Evolutionary conservation across 495 filamentous ascomycete genomes (phyloP), one percentile per base, ranked within the genome.

Genomic region (Acidomyces sp.): DNA sequence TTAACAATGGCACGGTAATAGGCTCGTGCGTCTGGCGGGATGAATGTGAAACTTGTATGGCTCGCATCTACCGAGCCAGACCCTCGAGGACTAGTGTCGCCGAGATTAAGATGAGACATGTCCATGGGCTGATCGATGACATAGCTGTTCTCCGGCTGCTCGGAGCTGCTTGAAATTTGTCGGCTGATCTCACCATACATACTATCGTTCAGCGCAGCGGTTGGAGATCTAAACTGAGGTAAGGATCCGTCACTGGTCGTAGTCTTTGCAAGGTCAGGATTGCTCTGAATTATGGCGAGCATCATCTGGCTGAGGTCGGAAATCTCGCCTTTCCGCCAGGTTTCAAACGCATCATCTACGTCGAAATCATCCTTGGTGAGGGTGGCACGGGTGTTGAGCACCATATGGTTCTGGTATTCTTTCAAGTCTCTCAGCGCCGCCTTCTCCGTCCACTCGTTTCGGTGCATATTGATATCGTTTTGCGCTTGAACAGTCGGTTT

Each of bases 381-480:
- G 0, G 86, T 86, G 47, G 78, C 80, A 28, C 70, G 72, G 45
- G 81, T 82, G 50, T 88, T 78, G 16, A 83, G 65, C 52, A 78
- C 86, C 21, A 99, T 66, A 46, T 85, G 78, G 52, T 82, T 77
- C 57, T 92, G 90, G 55, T 96, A 99, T 16, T 78, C 66, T 58
- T 96, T 99, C 48, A 93, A 68, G 57, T 99, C 92, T 43, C 79
- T 76, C 37, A 99, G 61, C 6, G 87, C 87, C 22, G 85, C 82
- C 56, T 84, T 80, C 53, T 92, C 88, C 3, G 85, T 95, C 92
- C 92, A 99, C 0, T 66, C 54, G 4, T 73, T 62, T 51, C 78
- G 80, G 57, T 93, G 70, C 13, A 71, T 72, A 61, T 92, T 80
- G 50, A 99, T 82, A 51, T 94, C 86, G 17, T 68, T 67, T 59